phyloP scores from a whole-genome alignment of 768 basidiomycete species.

The Mycena sanguinolenta region DNA sequence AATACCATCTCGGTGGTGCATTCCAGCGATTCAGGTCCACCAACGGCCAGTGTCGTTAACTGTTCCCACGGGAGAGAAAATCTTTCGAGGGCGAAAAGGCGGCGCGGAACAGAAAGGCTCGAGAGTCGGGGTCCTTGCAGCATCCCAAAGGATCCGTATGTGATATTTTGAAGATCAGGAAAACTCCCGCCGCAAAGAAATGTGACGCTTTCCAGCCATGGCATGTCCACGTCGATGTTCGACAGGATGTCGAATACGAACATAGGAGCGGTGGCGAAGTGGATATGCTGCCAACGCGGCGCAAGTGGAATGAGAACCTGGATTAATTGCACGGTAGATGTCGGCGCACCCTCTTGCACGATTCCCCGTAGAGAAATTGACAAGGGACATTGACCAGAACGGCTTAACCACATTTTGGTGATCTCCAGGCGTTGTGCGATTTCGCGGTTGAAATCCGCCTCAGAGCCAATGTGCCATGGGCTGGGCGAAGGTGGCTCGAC shows the following conservation, averaged over 20 bases:
- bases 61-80: neutral
- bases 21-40: neutral
- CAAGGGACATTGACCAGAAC: no score
- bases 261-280: neutral
- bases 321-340: no score
- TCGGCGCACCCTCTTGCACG: no score
- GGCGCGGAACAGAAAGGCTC: neutral
- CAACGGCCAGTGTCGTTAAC: neutral
- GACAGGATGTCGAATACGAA: neutral
- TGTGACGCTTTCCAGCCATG: neutral
- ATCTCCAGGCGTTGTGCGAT: no score
- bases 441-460: no score
- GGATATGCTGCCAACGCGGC: neutral
- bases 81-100: neutral
- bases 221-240: constrained; percentile 1
- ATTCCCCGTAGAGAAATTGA: no score
- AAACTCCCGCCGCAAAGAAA: neutral
- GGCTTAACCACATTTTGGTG: no score
- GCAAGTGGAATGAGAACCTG: no score
- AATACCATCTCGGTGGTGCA: neutral
- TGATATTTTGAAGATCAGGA: neutral
- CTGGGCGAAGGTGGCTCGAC: no score
- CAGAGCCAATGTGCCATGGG: no score
- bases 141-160: neutral
- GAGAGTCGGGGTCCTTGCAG: neutral